Percentiles rank a stretch among this genome's conserved stretches.
phyloP scores from a whole-genome alignment of 441 rosid species.

The Gossypium armourianum region DNA sequence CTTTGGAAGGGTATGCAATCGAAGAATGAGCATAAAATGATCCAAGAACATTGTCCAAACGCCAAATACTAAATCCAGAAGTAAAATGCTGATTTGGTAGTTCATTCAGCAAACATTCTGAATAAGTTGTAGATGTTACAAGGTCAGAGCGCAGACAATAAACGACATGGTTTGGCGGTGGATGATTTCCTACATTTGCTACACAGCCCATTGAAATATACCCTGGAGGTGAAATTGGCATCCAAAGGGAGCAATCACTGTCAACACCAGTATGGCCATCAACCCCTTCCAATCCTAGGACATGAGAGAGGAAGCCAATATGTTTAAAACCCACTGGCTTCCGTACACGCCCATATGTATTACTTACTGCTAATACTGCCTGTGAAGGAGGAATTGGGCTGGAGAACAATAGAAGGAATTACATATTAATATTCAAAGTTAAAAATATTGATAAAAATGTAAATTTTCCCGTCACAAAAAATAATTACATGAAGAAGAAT shows the following conservation, averaged over 20 bases:
- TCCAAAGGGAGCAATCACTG: conserved; percentile 80
- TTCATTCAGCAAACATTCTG: conserved; percentile 65
- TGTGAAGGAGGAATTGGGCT: conserved; percentile 97
- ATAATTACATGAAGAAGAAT: not conserved
- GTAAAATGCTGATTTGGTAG: conserved; percentile 36
- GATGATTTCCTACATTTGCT: conserved; percentile 63
- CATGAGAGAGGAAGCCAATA: conserved; percentile 55
- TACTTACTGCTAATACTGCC: conserved; percentile 87
- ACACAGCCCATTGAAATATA: conserved; percentile 86
- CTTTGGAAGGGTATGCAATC: conserved; percentile 46
- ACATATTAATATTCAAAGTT: not conserved
- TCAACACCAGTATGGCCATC: conserved; percentile 32
- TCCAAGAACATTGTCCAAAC: conserved; percentile 79
- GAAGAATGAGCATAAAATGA: conserved; percentile 81
- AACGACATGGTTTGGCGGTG: conserved; percentile 74
- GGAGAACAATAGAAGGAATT: conserved; percentile 21
- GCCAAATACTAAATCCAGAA: conserved; percentile 96
- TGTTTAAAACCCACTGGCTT: conserved; percentile 74
- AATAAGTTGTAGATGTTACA: conserved; percentile 71
- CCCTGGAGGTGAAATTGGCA: conserved; percentile 92
- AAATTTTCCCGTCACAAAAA: not conserved
- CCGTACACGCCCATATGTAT: conserved; percentile 87
- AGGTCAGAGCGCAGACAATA: conserved; percentile 91
- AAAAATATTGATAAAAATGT: not conserved
- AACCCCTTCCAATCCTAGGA: conserved; percentile 38